Base-by-base conservation (phyloP, 257 asterid genomes). In the Henckelia pumila region DNA sequence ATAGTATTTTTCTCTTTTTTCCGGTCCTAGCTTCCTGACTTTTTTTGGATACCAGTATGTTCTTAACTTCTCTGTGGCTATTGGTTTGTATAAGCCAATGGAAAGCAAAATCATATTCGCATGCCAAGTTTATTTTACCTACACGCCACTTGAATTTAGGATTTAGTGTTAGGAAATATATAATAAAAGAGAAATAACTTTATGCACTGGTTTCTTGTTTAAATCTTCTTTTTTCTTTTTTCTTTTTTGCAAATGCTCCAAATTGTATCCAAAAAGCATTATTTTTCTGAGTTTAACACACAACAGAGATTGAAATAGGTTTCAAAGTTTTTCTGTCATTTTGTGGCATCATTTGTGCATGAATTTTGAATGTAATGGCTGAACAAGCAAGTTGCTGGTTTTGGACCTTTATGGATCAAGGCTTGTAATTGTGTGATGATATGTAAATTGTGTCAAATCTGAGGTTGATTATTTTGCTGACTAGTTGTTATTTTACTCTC, bases 401-500 rank as follows among this genome's bases (percentile, higher is more conserved):
- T 29, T 59, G 64, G 21, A 49, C 21, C 70, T 63, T 57, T 21
- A 28, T 33, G 26, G 33, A 17, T 16, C 49, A 61, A 14, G 35
- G 21, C 21, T 40, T n/a, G 25, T 56, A 44, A 49, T 59, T 21
- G 25, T 33, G 20, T 61, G 10, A 22, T 53, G 17, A 22, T 13
- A 7, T 35, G 40, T 47, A 25, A n/a, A 68, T 35, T 30, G 58
- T 40, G 44, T 56, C 9, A 26, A 22, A 4, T 32, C 49, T 37
- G 19, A 22, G 1, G 21, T 32, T 7, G 64, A 13, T 35, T 37
- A 30, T 68, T 58, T 57, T 52, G 16, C 61, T 24, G 24, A 11
- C 4, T 29, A 40, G 53, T 53, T 7, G 47, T 57, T 59, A 10
- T 60, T 53, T 49, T 65, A 55, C 65, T 61, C 57, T 58, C 20